phyloP scores from a whole-genome alignment of 1,284 basidiomycete genomes.

The Leccinum proximum region DNA sequence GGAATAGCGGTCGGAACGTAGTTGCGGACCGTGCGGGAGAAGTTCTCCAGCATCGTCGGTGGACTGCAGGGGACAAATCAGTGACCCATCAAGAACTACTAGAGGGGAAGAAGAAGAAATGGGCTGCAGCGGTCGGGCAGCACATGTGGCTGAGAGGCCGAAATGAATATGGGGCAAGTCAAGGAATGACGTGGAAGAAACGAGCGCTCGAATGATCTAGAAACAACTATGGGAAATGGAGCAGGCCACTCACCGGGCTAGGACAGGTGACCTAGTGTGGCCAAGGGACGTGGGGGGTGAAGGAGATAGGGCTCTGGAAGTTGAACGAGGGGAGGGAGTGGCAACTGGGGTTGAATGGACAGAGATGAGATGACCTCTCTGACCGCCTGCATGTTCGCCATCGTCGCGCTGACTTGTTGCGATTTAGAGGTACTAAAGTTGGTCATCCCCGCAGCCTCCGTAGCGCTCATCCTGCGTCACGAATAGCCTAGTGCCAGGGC shows the following conservation, averaged over 20 bases:
- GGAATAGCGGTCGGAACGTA: constrained; percentile 52
- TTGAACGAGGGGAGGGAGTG: constrained; percentile 14
- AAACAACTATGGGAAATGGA: neutral
- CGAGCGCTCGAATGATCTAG: neutral
- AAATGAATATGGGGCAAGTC: constrained; percentile 15
- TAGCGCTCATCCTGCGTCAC: neutral
- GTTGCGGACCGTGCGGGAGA: constrained; percentile 48
- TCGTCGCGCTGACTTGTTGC: constrained; percentile 13
- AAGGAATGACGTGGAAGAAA: constrained; percentile 13
- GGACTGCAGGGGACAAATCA: constrained; percentile 34
- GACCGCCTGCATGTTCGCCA: constrained; percentile 11
- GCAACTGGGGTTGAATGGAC: constrained; percentile 9
- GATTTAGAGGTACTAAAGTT: constrained; percentile 13
- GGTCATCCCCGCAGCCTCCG: neutral
- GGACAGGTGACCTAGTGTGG: constrained; percentile 31
- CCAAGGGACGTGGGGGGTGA: constrained; percentile 18
- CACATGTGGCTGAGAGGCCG: constrained; percentile 20
- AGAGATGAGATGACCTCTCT: constrained; percentile 12
- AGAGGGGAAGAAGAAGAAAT: neutral
- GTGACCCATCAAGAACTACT: constrained; percentile 8
- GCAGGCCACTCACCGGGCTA: constrained; percentile 26
- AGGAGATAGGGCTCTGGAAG: constrained; percentile 13
- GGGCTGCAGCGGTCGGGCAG: neutral
- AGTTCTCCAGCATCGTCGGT: constrained; percentile 45
- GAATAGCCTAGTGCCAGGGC: neutral